Evolutionary conservation across 1,284 basidiomycete genomes (phyloP).

Genomic region (Sporisorium iseilematis-ciliati): DNA sequence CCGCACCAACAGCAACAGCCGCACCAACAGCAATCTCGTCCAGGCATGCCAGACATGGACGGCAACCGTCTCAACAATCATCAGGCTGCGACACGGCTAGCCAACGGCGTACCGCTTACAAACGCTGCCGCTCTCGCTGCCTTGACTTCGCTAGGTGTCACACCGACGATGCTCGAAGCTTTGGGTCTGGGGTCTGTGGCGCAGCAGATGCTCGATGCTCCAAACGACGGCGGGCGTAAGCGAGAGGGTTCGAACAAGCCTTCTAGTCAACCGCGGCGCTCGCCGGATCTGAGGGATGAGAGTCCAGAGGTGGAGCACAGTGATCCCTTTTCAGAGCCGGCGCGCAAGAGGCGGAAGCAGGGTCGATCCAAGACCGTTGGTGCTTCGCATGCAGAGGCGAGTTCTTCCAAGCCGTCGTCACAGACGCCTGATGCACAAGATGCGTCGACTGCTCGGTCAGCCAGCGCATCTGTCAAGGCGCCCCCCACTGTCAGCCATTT

Average conservation of each 20-base stretch:
- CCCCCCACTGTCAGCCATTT: not conserved
- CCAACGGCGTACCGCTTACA: constrained; percentile 26
- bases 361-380: constrained; percentile 16
- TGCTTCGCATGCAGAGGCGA: constrained; percentile 13
- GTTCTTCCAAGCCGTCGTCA: constrained; percentile 10
- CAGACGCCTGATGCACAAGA: constrained; percentile 4
- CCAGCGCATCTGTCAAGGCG: constrained; percentile 7
- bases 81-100: constrained; percentile 17
- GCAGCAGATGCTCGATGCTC: constrained; percentile 44
- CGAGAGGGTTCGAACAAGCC: constrained; percentile 11
- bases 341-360: constrained; percentile 49
- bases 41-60: constrained; percentile 18
- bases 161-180: constrained; percentile 45
- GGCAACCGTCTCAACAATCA: constrained; percentile 7
- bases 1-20: constrained; percentile 17
- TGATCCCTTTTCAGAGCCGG: constrained; percentile 26
- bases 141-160: constrained; percentile 41
- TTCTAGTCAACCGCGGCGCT: not conserved
- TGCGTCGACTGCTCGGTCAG: not conserved
- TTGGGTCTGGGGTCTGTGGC: constrained; percentile 40
- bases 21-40: constrained; percentile 21
- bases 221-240: constrained; percentile 14
- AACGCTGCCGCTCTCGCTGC: constrained; percentile 43
- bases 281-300: constrained; percentile 23
- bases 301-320: constrained; percentile 19